Conservation (phyloP, 106 monocot genomes). For the Dioscorea alata region DNA sequence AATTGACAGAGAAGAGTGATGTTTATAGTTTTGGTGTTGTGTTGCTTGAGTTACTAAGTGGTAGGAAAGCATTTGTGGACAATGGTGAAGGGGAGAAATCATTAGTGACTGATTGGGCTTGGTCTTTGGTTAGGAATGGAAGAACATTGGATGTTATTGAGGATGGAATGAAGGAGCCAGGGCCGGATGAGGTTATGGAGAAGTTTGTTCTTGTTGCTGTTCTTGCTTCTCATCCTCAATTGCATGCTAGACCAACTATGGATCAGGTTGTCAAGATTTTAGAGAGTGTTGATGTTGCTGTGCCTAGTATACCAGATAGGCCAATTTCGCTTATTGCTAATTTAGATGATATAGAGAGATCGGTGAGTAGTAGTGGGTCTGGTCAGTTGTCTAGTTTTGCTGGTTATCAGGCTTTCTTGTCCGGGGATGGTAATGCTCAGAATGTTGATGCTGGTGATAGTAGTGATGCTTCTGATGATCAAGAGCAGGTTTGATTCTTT, state of each 20-base stretch:
- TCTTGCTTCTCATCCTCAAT: constrained; percentile 74
- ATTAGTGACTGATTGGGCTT: constrained; percentile 83
- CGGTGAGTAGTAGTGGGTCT: constrained; percentile 57
- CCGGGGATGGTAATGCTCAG: constrained; percentile 9
- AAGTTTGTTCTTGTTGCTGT: constrained; percentile 78
- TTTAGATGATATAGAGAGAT: constrained; percentile 69
- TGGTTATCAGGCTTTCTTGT: constrained; percentile 45
- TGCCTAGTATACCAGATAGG: constrained; percentile 61
- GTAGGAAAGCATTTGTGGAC: constrained; percentile 67
- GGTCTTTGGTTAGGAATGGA: constrained; percentile 63
- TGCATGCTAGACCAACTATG: constrained; percentile 89
- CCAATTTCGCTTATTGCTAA: constrained; percentile 62
- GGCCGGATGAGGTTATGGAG: constrained; percentile 56
- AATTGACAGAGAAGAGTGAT: constrained; percentile 88
- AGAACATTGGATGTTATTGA: constrained; percentile 64
- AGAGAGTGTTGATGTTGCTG: constrained; percentile 38
- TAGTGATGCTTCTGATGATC: background rate
- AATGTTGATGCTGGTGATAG: constrained; percentile 14
- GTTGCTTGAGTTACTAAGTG: constrained; percentile 84
- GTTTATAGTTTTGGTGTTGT: constrained; percentile 88
- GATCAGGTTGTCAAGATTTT: constrained; percentile 79
- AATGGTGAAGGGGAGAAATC: constrained; percentile 32
- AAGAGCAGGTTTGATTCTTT: no score
- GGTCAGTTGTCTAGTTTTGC: constrained; percentile 51
- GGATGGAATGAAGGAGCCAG: constrained; percentile 63